Percentiles rank a stretch among this genome's conserved stretches.
Conservation (phyloP, 306 rosid genomes). For the Cucurbita pepo region DNA sequence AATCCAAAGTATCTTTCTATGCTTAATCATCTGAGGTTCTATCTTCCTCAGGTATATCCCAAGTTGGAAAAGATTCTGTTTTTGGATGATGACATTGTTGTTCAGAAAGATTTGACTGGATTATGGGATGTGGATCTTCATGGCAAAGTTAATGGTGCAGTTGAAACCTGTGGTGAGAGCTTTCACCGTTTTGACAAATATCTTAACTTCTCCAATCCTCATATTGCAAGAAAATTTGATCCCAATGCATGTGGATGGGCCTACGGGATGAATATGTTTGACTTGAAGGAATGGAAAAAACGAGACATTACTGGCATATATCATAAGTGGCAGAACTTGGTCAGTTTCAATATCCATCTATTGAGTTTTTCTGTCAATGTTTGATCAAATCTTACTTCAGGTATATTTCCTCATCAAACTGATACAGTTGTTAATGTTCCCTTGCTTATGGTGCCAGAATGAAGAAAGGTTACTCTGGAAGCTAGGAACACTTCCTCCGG, state of each 20-base stretch:
- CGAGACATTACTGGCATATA: slow-evolving; percentile 92
- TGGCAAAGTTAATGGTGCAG: slow-evolving; percentile 97
- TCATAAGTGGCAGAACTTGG: slow-evolving; percentile 99
- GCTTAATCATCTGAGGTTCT: slow-evolving; percentile 97
- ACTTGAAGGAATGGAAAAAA: slow-evolving; percentile 85
- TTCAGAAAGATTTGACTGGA: slow-evolving; percentile 91
- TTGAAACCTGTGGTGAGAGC: slow-evolving; percentile 96
- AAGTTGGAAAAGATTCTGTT: slow-evolving; percentile 81
- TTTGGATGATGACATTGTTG: slow-evolving; percentile 95
- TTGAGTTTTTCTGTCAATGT: neutral
- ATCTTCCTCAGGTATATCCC: slow-evolving; percentile 94
- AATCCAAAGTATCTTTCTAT: slow-evolving; percentile 95
- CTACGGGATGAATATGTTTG: slow-evolving; percentile 92
- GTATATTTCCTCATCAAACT: neutral
- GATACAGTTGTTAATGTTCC: neutral
- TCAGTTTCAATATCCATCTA: slow-evolving; percentile 15
- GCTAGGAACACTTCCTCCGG: slow-evolving; percentile 95
- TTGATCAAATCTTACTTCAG: neutral
- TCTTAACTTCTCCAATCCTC: slow-evolving; percentile 84
- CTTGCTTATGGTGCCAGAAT: slow-evolving; percentile 32
- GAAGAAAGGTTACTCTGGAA: slow-evolving; percentile 91
- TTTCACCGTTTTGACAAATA: slow-evolving; percentile 95
- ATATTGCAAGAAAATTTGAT: slow-evolving; percentile 83
- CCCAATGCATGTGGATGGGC: slow-evolving; percentile 99
- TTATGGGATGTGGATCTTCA: slow-evolving; percentile 68